Evolutionary conservation across 306 rosid genomes (phyloP), one percentile per base, ranked within the genome.

Genomic region (Comarum palustre): DNA sequence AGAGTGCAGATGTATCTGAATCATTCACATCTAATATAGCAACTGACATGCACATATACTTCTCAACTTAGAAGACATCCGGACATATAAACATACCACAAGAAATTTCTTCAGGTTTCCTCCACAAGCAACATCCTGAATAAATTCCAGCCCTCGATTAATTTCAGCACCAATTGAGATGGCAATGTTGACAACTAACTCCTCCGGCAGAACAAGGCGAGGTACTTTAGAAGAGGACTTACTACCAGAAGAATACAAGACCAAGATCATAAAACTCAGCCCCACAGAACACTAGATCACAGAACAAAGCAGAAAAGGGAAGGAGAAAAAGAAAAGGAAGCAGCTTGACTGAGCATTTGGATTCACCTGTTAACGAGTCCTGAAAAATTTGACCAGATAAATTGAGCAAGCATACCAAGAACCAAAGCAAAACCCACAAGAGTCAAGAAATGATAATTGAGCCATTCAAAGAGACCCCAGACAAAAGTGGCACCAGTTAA

Each of bases 391-490:
- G 87, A 68, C 96, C 89, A 89, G 22, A 94, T 46, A 81, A 91
- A 94, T 84, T 91, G 99, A 73, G 73, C 91, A 73, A 90, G 81
- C 91, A 94, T 78, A 68, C 75, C 86, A 79, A 94, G 81, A 83
- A 84, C 85, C 82, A 91, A 69, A 41, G 76, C 85, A 64, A 88
- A 78, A 84, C 87, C 85, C 27, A 82, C 12, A 68, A 94, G 82
- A 58, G 91, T 80, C 66, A 94, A 86, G 80, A 89, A 83, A 79
- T 91, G 86, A 78, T 94, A 94, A 65, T 88, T 78, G 54, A 94
- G 90, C 99, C 97, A 94, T 82, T 91, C 97, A 75, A 94, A 91
- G 65, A 94, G 83, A 83, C 88, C 92, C 99, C 99, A 94, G 36
- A 86, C 66, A 72, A 78, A 62, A 20, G 99, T 94, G 75, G 97